Base-by-base conservation (phyloP, 805 yeast genomes). In the Saitoella complicata region DNA sequence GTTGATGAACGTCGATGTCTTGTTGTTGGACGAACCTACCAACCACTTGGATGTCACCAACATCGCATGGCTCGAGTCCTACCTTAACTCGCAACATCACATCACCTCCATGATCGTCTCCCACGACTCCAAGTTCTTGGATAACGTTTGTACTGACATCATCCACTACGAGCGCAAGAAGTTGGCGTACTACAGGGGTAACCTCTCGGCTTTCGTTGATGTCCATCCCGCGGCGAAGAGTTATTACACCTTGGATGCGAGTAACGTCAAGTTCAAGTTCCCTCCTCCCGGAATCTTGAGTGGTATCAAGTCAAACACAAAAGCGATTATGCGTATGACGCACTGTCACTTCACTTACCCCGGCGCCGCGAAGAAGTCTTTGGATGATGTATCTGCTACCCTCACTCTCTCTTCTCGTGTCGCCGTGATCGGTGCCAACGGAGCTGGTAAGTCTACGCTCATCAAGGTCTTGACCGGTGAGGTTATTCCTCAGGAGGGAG, bases 401-500 rank as follows among this genome's bases (percentile, higher is more conserved):
- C 71, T 91, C 48, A 82, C 95, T 2, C 69, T 88, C 53, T 83
- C 95, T n/a, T 88, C 97, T 33, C 79, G 98, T 67, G 95, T 88
- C 51, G 97, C 97, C 40, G 78, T 91, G 56, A 67, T 91, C 46
- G 98, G 98, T 45, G 96, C 97, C 50, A 88, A 88, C 62, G 98
- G 98, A 72, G 98, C 98, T 44, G 98, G 98, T 69, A 88, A 88
- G 64, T 85, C 96, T 8, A 88, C 98, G 11, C 72, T 91, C 58
- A 88, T 91, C 65, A 88, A 88, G 65, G 70, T 91, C 45, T 71
- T 88, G 54, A 91, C 97, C 7, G 98, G 84, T 52, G 98, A 88
- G 64, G 69, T 85, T 47, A 73, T 82, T 45, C 95, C 98, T 21
- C 72, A 76, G 51, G 72, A 67, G 47, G 98, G 98, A 58, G 78